Percentiles rank a stretch among this genome's conserved stretches.
phyloP scores from a whole-genome alignment of 129 eudicot species.

The Solidago caesia region DNA sequence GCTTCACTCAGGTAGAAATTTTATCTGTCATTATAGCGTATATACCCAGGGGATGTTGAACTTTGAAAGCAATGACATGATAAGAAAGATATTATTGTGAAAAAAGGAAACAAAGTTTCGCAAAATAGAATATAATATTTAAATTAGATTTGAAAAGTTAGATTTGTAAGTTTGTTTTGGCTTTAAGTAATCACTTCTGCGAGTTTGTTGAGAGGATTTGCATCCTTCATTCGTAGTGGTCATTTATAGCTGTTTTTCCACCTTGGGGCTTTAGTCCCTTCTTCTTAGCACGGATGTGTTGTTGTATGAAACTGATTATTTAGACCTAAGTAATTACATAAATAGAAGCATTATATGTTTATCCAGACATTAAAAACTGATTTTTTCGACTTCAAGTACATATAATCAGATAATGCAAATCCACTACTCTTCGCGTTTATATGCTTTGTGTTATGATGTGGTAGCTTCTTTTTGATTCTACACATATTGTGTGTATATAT shows the following conservation, averaged over 20 bases:
- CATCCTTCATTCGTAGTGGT: no score
- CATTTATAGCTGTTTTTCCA: no score
- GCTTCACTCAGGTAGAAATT: slow-evolving; percentile 82
- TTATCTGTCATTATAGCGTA: not conserved
- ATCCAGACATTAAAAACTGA: not conserved
- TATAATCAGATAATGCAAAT: not conserved
- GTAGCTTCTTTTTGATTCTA: not conserved
- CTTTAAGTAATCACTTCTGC: not conserved
- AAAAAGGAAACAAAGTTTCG: not conserved
- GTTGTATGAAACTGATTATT: not conserved
- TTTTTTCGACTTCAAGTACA: not conserved
- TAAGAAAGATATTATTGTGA: not conserved
- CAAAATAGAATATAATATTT: not conserved
- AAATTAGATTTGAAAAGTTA: not conserved
- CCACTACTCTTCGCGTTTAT: not conserved
- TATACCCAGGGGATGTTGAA: not conserved
- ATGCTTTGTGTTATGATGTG: slow-evolving; percentile 2
- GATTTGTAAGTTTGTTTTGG: not conserved
- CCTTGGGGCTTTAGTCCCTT: no score
- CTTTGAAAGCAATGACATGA: not conserved
- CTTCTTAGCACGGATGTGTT: no score
- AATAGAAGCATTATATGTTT: not conserved
- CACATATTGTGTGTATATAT: not conserved
- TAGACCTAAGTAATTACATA: not conserved
- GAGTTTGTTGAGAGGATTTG: no score